Evolutionary conservation across 2,329 filamentous ascomycete species (phyloP).

Genomic region (Colletotrichum filicis): DNA sequence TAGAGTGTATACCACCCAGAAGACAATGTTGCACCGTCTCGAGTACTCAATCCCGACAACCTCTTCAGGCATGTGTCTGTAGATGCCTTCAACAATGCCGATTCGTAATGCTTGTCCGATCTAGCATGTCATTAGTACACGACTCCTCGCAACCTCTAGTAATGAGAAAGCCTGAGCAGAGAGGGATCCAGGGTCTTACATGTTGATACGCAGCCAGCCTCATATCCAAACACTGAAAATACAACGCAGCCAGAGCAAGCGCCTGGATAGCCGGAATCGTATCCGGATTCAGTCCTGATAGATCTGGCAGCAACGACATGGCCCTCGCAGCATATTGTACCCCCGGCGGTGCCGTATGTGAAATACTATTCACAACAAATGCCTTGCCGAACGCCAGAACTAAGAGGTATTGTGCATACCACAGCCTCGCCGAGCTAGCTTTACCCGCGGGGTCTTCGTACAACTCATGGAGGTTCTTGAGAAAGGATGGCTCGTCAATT

Average conservation of each 20-base stretch:
- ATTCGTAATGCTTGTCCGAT: constrained; percentile 47
- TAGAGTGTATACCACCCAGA: constrained; percentile 35
- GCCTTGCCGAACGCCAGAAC: constrained; percentile 47
- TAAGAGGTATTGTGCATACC: constrained; percentile 46
- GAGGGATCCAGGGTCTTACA: constrained; percentile 40
- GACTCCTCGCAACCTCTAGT: neutral
- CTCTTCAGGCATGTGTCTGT: constrained; percentile 34
- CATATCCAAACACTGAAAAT: constrained; percentile 54
- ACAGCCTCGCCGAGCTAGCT: constrained; percentile 37
- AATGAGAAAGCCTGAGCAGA: constrained; percentile 29
- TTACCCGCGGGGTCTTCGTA: constrained; percentile 38
- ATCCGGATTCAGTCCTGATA: constrained; percentile 45
- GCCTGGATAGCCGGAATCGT: constrained; percentile 46
- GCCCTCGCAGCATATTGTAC: constrained; percentile 51
- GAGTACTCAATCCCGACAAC: constrained; percentile 33
- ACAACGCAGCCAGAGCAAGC: constrained; percentile 48
- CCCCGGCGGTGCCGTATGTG: constrained; percentile 45
- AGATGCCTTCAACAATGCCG: constrained; percentile 44
- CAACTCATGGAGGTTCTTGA: constrained; percentile 37
- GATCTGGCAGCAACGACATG: constrained; percentile 51
- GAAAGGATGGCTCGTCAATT: constrained; percentile 39
- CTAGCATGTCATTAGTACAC: constrained; percentile 27
- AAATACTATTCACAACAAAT: constrained; percentile 40
- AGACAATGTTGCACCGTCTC: constrained; percentile 34
- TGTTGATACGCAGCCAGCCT: constrained; percentile 50